Percentiles rank a stretch among this genome's conserved stretches.
These are phyloP conservation scores for Diplotaxis tenuifolia DNA, from an alignment of 345 rosid genomes.

Conservation along the genomic window DNA sequence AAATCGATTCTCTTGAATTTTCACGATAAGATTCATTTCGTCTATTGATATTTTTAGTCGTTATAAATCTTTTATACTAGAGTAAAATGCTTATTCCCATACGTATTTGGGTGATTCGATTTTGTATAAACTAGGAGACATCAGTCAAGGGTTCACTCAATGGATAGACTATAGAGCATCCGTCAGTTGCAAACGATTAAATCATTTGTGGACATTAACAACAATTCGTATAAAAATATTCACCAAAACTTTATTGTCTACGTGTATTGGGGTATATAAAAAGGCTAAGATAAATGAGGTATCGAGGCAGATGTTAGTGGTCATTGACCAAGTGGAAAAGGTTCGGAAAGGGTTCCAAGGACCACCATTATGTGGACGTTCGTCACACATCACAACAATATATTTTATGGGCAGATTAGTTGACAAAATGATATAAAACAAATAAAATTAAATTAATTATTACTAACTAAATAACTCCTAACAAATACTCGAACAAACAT, in stretches of 20 bases:
- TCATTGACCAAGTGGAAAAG: constrained; percentile 39
- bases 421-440: not conserved
- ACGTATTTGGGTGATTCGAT: constrained; percentile 1
- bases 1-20: not conserved
- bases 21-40: constrained; percentile 5
- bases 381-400: constrained; percentile 25
- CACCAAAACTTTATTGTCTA: constrained; percentile 10
- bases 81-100: not conserved
- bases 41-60: constrained; percentile 7
- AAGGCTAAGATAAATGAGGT: constrained; percentile 23
- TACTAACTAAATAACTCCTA: not conserved
- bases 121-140: constrained; percentile 24
- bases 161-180: not conserved
- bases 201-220: constrained; percentile 13
- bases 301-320: constrained; percentile 15
- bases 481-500: not conserved
- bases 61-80: not conserved
- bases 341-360: constrained; percentile 39
- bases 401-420: not conserved
- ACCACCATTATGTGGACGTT: constrained; percentile 19
- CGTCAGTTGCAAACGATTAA: constrained; percentile 23
- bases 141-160: constrained; percentile 9
- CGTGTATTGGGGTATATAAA: constrained; percentile 7
- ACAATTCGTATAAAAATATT: constrained; percentile 13
- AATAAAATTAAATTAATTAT: not conserved